Conservation (phyloP, 192 early-diverging fungal species). For the Radiomyces spectabilis region DNA sequence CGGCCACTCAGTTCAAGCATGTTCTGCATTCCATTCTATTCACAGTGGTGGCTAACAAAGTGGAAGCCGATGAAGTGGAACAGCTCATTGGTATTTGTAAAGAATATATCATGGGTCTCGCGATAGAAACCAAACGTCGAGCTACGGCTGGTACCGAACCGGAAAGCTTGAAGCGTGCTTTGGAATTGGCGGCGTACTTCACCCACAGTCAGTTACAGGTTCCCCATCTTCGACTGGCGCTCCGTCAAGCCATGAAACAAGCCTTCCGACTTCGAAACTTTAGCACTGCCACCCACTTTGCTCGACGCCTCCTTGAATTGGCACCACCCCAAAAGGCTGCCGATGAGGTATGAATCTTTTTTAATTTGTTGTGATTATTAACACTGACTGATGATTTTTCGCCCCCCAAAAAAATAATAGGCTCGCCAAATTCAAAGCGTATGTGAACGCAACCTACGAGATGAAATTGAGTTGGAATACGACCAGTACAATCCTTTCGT, state of each 20-base stretch:
- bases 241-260: constrained; percentile 83
- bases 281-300: constrained; percentile 80
- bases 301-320: constrained; percentile 82
- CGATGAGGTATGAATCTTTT: constrained; percentile 49
- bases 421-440: constrained; percentile 71
- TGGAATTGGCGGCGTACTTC: constrained; percentile 95
- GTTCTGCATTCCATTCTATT: constrained; percentile 79
- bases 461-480: constrained; percentile 81
- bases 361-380: too few species aligned
- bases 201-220: constrained; percentile 89
- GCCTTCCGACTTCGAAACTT: constrained; percentile 82
- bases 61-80: constrained; percentile 69
- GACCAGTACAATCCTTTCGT: constrained; percentile 96
- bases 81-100: constrained; percentile 76
- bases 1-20: constrained; percentile 61
- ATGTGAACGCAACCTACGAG: constrained; percentile 71
- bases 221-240: constrained; percentile 78
- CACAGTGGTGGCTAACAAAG: constrained; percentile 52
- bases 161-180: constrained; percentile 55
- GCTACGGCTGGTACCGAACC: constrained; percentile 48
- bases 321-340: constrained; percentile 72
- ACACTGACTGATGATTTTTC: too few species aligned
- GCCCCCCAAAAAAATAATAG: too few species aligned
- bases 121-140: constrained; percentile 76
- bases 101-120: constrained; percentile 89